Evolutionary conservation across 371 early-diverging fungal genomes (phyloP).

Genomic region (Batrachochytrium dendrobatidis): DNA sequence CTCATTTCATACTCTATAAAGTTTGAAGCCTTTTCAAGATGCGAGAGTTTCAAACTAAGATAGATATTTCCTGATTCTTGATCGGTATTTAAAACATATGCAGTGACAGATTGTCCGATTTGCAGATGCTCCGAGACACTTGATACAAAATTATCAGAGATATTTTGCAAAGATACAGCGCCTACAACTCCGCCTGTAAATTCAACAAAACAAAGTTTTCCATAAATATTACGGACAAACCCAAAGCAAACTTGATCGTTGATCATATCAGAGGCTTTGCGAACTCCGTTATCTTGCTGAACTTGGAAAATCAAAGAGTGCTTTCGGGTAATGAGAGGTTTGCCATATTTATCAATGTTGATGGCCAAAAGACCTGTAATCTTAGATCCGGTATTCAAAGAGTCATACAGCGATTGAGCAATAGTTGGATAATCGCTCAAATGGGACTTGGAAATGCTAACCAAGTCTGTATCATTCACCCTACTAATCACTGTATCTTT

Average conservation of each 20-base stretch:
- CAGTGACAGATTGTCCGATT: slow-evolving; percentile 58
- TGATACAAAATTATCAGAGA: slow-evolving; percentile 55
- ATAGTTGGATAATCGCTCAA: neutral
- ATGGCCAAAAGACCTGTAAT: neutral
- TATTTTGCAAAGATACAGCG: slow-evolving; percentile 37
- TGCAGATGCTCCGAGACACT: slow-evolving; percentile 40
- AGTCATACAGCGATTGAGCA: neutral
- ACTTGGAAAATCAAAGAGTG: neutral
- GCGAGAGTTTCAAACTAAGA: slow-evolving; percentile 57
- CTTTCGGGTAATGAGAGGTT: neutral
- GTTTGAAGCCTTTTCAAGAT: neutral
- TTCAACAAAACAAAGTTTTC: slow-evolving; percentile 49
- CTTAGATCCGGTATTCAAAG: slow-evolving; percentile 3
- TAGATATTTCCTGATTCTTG: slow-evolving; percentile 31
- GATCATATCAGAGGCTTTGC: slow-evolving; percentile 14
- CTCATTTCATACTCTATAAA: slow-evolving; percentile 2
- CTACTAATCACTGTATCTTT: too few species aligned
- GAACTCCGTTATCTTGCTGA: neutral
- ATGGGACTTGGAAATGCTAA: neutral
- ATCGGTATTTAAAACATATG: slow-evolving; percentile 44
- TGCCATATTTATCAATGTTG: neutral
- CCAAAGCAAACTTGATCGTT: slow-evolving; percentile 52
- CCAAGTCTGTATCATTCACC: neutral
- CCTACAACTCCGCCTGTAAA: slow-evolving; percentile 52
- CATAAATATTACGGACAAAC: slow-evolving; percentile 49